These are phyloP conservation scores for Hemileccinum impolitum DNA, from an alignment of 768 basidiomycete species.

Conservation along the genomic window DNA sequence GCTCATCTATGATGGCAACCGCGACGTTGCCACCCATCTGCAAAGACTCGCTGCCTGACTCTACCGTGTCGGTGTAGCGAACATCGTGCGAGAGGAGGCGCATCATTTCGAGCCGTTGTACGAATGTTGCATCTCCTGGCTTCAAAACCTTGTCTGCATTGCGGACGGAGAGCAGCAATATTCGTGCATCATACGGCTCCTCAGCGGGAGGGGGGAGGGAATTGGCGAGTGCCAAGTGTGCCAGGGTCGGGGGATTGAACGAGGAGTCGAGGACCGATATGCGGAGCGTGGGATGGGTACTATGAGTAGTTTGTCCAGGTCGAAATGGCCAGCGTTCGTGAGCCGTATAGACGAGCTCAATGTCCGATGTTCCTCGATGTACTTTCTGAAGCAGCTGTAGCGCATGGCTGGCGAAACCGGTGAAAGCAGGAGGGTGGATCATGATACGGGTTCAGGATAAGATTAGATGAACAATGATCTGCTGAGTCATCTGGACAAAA, in stretches of 20 bases:
- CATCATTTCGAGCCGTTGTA: constrained; percentile 91
- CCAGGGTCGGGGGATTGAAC: constrained; percentile 88
- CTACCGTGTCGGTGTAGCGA: not conserved
- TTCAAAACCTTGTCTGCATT: constrained; percentile 83
- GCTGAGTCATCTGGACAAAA: constrained; percentile 21
- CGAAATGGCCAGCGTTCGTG: constrained; percentile 66
- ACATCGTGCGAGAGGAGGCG: constrained; percentile 55
- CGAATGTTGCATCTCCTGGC: constrained; percentile 65
- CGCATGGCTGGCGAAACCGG: constrained; percentile 21
- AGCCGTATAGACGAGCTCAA: constrained; percentile 61
- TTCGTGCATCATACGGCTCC: constrained; percentile 59
- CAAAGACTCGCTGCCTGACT: not conserved
- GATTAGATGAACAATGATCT: constrained; percentile 16
- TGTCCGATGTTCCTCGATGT: constrained; percentile 41
- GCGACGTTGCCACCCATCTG: constrained; percentile 49
- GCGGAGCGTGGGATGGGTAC: constrained; percentile 33
- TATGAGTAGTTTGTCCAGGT: constrained; percentile 13
- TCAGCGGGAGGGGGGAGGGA: constrained; percentile 22
- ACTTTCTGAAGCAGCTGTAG: constrained; percentile 29
- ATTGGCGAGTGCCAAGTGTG: constrained; percentile 76
- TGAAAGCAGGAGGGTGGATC: constrained; percentile 4
- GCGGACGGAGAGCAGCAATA: constrained; percentile 78
- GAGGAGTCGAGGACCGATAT: constrained; percentile 87
- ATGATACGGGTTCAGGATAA: not conserved
- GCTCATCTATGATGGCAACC: constrained; percentile 80